phyloP scores from a whole-genome alignment of 345 rosid genomes.

The Citrus glauca region DNA sequence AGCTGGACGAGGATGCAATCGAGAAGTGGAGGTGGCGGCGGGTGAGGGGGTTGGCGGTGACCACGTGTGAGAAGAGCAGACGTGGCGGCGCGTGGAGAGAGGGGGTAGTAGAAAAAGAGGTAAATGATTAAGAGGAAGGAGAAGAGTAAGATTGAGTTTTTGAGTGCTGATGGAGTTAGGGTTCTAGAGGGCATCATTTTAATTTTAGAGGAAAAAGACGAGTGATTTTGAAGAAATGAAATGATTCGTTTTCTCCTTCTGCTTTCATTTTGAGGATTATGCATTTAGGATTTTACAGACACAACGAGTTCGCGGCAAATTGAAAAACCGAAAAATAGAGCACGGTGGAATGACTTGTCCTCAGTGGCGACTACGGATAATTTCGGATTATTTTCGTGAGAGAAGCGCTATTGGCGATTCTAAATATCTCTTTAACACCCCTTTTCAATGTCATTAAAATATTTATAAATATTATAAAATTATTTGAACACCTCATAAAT shows the following conservation, averaged over 20 bases:
- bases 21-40: slow-evolving; percentile 69
- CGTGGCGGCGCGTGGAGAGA: slow-evolving; percentile 23
- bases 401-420: accelerated
- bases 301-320: too few species aligned
- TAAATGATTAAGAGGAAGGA: slow-evolving; percentile 37
- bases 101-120: slow-evolving; percentile 35
- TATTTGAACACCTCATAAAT: too few species aligned
- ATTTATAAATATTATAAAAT: too few species aligned
- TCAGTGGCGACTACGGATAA: too few species aligned
- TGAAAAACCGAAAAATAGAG: too few species aligned
- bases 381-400: too few species aligned
- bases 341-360: too few species aligned
- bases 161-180: slow-evolving; percentile 19
- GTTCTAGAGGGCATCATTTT: not conserved
- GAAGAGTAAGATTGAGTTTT: slow-evolving; percentile 42
- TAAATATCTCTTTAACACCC: too few species aligned
- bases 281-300: too few species aligned
- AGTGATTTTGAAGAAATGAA: not conserved
- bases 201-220: not conserved
- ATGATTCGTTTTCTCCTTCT: not conserved
- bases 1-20: slow-evolving; percentile 64
- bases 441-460: too few species aligned
- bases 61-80: slow-evolving; percentile 21
- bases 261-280: not conserved
- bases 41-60: slow-evolving; percentile 16